Percentiles rank a stretch among this genome's conserved stretches.
Evolutionary conservation across 2,329 filamentous ascomycete species (phyloP).

Genomic region (Ophiosphaerella herpotricha): DNA sequence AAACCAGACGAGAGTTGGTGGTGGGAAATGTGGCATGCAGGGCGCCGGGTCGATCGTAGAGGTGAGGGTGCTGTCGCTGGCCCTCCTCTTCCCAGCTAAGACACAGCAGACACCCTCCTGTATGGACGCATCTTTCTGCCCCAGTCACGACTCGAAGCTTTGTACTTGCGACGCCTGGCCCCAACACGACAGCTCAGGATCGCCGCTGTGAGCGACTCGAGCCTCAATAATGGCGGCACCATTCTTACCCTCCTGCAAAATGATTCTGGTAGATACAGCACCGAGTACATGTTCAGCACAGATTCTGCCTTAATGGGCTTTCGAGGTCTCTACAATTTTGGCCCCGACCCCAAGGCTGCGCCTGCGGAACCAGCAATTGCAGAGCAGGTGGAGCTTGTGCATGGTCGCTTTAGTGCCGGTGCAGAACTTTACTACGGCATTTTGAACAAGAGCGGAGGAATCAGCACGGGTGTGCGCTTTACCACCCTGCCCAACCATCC

Average conservation of each 20-base stretch:
- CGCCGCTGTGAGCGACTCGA: slow-evolving; percentile 74
- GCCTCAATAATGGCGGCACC: slow-evolving; percentile 75
- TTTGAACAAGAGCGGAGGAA: slow-evolving; percentile 88
- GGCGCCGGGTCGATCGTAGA: slow-evolving; percentile 55
- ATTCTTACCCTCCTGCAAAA: slow-evolving; percentile 76
- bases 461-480: slow-evolving; percentile 87
- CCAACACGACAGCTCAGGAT: slow-evolving; percentile 80
- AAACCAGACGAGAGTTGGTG: slow-evolving; percentile 56
- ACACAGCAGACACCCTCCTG: slow-evolving; percentile 61
- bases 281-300: slow-evolving; percentile 89
- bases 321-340: slow-evolving; percentile 93
- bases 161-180: slow-evolving; percentile 78
- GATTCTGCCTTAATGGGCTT: slow-evolving; percentile 88
- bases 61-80: slow-evolving; percentile 36
- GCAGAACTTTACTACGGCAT: slow-evolving; percentile 95
- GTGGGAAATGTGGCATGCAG: slow-evolving; percentile 61
- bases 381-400: slow-evolving; percentile 59
- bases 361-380: slow-evolving; percentile 27
- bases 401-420: slow-evolving; percentile 85
- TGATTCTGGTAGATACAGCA: slow-evolving; percentile 82
- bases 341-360: slow-evolving; percentile 63
- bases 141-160: slow-evolving; percentile 80
- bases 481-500: slow-evolving; percentile 80
- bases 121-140: slow-evolving; percentile 84
- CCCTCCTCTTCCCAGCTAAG: slow-evolving; percentile 22